phyloP scores from a whole-genome alignment of 2,329 filamentous ascomycete genomes.

The Xylaria sp. region DNA sequence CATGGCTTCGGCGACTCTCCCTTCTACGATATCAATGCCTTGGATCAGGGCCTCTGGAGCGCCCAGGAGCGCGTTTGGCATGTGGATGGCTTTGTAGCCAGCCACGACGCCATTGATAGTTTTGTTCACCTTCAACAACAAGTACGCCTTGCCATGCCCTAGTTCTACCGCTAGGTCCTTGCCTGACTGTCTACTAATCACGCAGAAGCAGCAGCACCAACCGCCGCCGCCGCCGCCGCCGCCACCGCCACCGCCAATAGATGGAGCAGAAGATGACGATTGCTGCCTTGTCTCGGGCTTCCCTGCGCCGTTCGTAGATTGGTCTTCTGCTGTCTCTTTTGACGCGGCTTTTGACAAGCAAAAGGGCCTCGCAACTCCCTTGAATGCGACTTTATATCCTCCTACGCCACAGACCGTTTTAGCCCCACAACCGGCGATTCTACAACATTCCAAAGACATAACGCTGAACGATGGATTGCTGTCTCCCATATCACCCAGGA shows the following conservation, averaged over 20 bases:
- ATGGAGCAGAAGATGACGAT: not conserved
- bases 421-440: not conserved
- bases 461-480: not conserved
- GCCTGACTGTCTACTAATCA: not conserved
- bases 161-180: not conserved
- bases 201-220: not conserved
- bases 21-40: not conserved
- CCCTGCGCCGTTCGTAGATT: not conserved
- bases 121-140: not conserved
- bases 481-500: not conserved
- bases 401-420: not conserved
- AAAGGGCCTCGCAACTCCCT: not conserved
- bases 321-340: not conserved
- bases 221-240: not conserved
- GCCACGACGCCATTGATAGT: not conserved
- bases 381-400: not conserved
- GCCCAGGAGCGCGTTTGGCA: not conserved
- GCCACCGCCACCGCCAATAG: not conserved
- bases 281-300: not conserved
- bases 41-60: not conserved
- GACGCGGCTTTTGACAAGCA: not conserved
- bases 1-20: not conserved
- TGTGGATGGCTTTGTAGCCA: not conserved
- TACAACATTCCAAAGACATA: not conserved
- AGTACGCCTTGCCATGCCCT: not conserved